Percentiles rank a stretch among this genome's conserved stretches.
Evolutionary conservation across 2,329 filamentous ascomycete species (phyloP).

Genomic region (Fusarium guadeloupense): DNA sequence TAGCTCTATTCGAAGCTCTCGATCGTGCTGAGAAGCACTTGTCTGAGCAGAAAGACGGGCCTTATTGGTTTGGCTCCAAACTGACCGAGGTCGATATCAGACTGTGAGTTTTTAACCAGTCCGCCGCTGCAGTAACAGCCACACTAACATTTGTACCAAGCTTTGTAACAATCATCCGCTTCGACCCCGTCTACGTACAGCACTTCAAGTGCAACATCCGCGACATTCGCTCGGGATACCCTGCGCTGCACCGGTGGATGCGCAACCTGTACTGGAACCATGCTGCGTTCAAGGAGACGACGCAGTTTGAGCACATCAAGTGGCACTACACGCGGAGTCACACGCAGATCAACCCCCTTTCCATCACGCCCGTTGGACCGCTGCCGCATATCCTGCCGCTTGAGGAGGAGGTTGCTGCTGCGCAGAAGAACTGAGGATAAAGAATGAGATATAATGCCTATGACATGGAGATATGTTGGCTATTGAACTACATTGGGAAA

Average conservation of each 20-base stretch:
- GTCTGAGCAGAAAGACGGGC: slow-evolving; percentile 55
- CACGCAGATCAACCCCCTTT: slow-evolving; percentile 71
- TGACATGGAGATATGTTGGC: neutral
- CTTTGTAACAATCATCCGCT: slow-evolving; percentile 76
- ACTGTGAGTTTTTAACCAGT: slow-evolving; percentile 56
- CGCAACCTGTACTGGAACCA: slow-evolving; percentile 85
- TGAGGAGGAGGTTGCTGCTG: slow-evolving; percentile 79
- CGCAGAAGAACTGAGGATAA: slow-evolving; percentile 26
- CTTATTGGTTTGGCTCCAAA: slow-evolving; percentile 77
- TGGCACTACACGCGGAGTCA: slow-evolving; percentile 72
- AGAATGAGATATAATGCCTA: neutral
- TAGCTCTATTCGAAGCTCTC: slow-evolving; percentile 76
- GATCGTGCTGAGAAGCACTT: slow-evolving; percentile 81
- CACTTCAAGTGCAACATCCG: slow-evolving; percentile 89
- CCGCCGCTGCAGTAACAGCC: no score
- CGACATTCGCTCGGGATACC: slow-evolving; percentile 86
- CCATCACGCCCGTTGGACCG: slow-evolving; percentile 87
- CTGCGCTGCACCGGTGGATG: slow-evolving; percentile 82
- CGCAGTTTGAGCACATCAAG: slow-evolving; percentile 96
- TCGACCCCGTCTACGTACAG: slow-evolving; percentile 84
- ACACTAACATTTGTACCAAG: slow-evolving; percentile 42
- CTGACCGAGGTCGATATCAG: slow-evolving; percentile 87
- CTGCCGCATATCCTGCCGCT: slow-evolving; percentile 81
- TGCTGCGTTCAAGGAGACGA: slow-evolving; percentile 81
- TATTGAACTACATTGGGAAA: no score